Evolutionary conservation across 768 basidiomycete genomes (phyloP).

Genomic region (Leucocoprinus leucothites): DNA sequence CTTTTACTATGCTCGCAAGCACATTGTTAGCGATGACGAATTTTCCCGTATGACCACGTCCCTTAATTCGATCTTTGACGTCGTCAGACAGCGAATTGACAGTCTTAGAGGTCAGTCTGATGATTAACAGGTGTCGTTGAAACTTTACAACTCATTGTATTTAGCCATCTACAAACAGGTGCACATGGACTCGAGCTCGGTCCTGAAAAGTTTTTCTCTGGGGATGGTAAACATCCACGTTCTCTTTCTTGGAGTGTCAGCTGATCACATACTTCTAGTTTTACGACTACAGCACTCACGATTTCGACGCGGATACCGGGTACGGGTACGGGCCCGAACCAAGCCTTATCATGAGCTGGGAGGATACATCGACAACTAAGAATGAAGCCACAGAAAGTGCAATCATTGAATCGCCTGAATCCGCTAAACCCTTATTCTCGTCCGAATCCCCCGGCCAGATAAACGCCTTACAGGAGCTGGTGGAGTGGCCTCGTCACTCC

Average conservation of each 20-base stretch:
- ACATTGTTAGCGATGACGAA: too few relatives aligned
- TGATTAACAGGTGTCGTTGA: too few relatives aligned
- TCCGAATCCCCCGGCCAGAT: neutral
- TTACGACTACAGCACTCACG: neutral
- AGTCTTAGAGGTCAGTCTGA: too few relatives aligned
- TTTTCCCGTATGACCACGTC: too few relatives aligned
- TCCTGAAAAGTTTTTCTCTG: too few relatives aligned
- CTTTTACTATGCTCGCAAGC: too few relatives aligned
- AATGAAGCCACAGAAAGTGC: neutral
- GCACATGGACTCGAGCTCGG: neutral
- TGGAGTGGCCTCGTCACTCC: conserved; percentile 1
- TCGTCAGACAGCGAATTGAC: too few relatives aligned
- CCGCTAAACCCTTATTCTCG: conserved; percentile 2
- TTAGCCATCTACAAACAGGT: too few relatives aligned
- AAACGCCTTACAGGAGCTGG: neutral
- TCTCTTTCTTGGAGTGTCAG: too few relatives aligned
- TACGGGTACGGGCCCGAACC: neutral
- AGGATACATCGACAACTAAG: conserved; percentile 2
- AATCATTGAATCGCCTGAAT: neutral
- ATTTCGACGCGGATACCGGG: neutral
- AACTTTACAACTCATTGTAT: too few relatives aligned
- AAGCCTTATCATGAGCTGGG: conserved; percentile 1
- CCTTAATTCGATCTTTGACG: too few relatives aligned
- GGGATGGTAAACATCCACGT: too few relatives aligned
- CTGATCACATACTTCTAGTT: neutral